phyloP scores from a whole-genome alignment of 2,329 filamentous ascomycete genomes.

The Tothia fuscella region DNA sequence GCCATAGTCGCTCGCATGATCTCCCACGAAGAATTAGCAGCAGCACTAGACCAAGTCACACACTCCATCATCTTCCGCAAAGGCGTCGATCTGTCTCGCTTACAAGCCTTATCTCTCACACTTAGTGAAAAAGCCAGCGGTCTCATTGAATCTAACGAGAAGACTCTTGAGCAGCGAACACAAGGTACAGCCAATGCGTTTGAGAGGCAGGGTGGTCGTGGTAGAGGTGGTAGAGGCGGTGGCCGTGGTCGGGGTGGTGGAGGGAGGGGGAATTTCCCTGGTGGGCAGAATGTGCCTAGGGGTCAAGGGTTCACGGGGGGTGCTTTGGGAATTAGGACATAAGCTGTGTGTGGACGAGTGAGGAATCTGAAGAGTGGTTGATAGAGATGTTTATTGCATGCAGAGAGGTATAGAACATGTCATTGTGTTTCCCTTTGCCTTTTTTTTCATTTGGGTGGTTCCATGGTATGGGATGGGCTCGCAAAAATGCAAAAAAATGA shows the following conservation, averaged over 20 bases:
- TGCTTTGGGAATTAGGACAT: constrained; percentile 52
- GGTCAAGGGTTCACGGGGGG: constrained; percentile 73
- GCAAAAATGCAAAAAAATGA: too few species aligned
- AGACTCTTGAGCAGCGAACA: constrained; percentile 91
- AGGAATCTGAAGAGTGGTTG: too few species aligned
- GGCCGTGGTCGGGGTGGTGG: constrained; percentile 46
- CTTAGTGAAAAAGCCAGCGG: constrained; percentile 92
- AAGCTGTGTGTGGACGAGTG: too few species aligned
- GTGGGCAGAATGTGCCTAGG: constrained; percentile 52
- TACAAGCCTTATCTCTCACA: constrained; percentile 89
- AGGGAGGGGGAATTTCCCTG: constrained; percentile 45
- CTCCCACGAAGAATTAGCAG: constrained; percentile 93
- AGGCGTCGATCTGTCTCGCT: constrained; percentile 90
- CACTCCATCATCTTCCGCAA: constrained; percentile 98
- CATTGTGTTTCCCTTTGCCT: too few species aligned
- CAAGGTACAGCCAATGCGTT: constrained; percentile 93
- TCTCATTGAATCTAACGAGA: constrained; percentile 94
- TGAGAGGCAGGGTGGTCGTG: constrained; percentile 76
- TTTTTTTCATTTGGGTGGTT: too few species aligned
- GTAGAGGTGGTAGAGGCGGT: constrained; percentile 52
- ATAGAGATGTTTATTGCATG: too few species aligned
- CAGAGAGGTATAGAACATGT: too few species aligned
- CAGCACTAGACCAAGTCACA: constrained; percentile 95
- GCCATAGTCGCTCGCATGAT: constrained; percentile 99
- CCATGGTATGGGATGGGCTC: too few species aligned